A percentile compares a stretch with the other conserved stretches of the same genome.
Conservation (phyloP, 2,329 filamentous ascomycete genomes). For the Corinectria fuckeliana region DNA sequence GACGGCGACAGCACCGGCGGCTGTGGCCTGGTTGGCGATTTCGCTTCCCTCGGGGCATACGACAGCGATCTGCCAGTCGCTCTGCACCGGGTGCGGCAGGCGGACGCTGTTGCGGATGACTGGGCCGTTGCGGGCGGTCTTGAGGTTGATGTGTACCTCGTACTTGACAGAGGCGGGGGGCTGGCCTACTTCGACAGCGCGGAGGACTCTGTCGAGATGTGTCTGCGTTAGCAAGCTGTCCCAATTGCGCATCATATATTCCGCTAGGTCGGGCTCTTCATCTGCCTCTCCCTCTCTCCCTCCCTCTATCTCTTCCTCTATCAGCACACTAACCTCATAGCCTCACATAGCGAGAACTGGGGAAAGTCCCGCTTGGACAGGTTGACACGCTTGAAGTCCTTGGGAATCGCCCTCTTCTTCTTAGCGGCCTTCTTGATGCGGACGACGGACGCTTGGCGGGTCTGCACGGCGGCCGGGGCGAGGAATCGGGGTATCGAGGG, state of each 20-base stretch:
- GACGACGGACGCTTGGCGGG: slow-evolving; percentile 49
- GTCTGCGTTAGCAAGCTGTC: slow-evolving; percentile 16
- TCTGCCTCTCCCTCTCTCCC: neutral
- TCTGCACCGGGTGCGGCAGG: slow-evolving; percentile 88
- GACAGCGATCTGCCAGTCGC: slow-evolving; percentile 86
- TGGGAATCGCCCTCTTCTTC: slow-evolving; percentile 67
- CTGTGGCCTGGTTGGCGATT: slow-evolving; percentile 74
- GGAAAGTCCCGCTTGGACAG: slow-evolving; percentile 66
- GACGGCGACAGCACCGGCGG: slow-evolving; percentile 80
- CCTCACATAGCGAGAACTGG: slow-evolving; percentile 86
- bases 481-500: slow-evolving; percentile 57
- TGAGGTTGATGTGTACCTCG: slow-evolving; percentile 83
- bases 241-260: neutral
- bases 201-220: slow-evolving; percentile 74
- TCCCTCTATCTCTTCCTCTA: neutral
- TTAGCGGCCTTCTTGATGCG: slow-evolving; percentile 58
- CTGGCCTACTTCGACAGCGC: slow-evolving; percentile 88
- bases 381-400: slow-evolving; percentile 70
- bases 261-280: neutral
- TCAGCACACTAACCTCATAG: slow-evolving; percentile 77
- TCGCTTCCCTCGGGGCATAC: slow-evolving; percentile 85
- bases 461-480: slow-evolving; percentile 53
- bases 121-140: slow-evolving; percentile 83
- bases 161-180: slow-evolving; percentile 80
- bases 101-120: slow-evolving; percentile 86